Conservation (phyloP, 2,329 filamentous ascomycete genomes). For the Nannizziopsis arthrosporioides region DNA sequence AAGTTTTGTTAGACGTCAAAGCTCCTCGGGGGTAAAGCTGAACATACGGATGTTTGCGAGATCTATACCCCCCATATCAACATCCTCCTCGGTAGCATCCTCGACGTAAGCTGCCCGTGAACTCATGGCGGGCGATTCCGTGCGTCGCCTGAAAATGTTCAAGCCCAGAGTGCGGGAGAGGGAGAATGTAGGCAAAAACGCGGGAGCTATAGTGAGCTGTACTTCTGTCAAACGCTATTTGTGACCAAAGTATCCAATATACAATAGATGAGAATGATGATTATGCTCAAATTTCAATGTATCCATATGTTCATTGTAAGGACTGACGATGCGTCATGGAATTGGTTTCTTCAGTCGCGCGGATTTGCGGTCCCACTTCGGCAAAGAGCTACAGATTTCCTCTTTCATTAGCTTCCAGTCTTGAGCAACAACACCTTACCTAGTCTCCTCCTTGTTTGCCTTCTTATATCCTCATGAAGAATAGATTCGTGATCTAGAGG, state of each 20-base stretch:
- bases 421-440: not conserved
- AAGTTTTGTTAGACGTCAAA: constrained; percentile 7
- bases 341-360: no score
- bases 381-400: no score
- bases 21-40: constrained; percentile 2
- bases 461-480: not conserved
- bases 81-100: constrained; percentile 57
- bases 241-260: no score
- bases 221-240: no score
- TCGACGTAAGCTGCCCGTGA: constrained; percentile 89
- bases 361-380: no score
- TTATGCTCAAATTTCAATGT: no score
- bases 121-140: constrained; percentile 43
- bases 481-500: constrained; percentile 6
- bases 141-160: not conserved
- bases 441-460: not conserved
- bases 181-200: no score
- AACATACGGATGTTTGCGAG: constrained; percentile 52
- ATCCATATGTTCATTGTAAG: no score
- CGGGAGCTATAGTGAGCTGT: no score
- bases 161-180: not conserved
- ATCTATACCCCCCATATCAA: constrained; percentile 46
- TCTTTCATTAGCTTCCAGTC: no score
- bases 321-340: no score
- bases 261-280: no score